phyloP scores from a whole-genome alignment of 1,284 basidiomycete species.

The Polyporus tsugae region DNA sequence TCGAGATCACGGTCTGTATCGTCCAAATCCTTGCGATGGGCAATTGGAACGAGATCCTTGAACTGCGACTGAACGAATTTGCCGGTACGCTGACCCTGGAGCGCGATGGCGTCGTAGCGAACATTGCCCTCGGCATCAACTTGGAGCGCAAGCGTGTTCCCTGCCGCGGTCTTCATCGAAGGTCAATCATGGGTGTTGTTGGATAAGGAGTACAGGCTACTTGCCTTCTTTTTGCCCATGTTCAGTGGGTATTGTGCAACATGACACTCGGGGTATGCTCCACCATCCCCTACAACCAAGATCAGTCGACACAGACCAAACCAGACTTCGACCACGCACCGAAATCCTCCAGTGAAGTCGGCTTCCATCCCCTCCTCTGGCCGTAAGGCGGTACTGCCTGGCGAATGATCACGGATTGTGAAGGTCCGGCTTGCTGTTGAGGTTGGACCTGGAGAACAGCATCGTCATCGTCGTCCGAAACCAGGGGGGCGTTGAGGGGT shows the following conservation, averaged over 20 bases:
- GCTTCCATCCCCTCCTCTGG: slow-evolving; percentile 88
- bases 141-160: slow-evolving; percentile 95
- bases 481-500: slow-evolving; percentile 62
- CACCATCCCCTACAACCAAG: slow-evolving; percentile 76
- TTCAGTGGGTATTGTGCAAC: slow-evolving; percentile 96
- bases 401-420: slow-evolving; percentile 59
- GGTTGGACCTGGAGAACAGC: slow-evolving; percentile 35
- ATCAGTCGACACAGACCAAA: slow-evolving; percentile 2
- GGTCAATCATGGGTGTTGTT: background rate
- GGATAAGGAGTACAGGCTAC: background rate
- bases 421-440: slow-evolving; percentile 43
- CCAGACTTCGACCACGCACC: slow-evolving; percentile 53
- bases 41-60: slow-evolving; percentile 95
- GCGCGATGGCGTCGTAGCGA: slow-evolving; percentile 96
- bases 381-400: slow-evolving; percentile 82
- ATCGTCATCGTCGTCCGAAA: slow-evolving; percentile 69
- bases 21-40: slow-evolving; percentile 88
- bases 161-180: slow-evolving; percentile 73
- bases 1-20: slow-evolving; percentile 84
- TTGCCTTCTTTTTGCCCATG: slow-evolving; percentile 94
- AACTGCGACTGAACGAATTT: slow-evolving; percentile 94
- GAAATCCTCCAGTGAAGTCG: slow-evolving; percentile 84
- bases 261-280: slow-evolving; percentile 97
- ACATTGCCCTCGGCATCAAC: slow-evolving; percentile 97
- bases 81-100: slow-evolving; percentile 90